These are phyloP conservation scores for Blastobotrys attinorum DNA, from an alignment of 805 yeast genomes.

Conservation along the genomic window DNA sequence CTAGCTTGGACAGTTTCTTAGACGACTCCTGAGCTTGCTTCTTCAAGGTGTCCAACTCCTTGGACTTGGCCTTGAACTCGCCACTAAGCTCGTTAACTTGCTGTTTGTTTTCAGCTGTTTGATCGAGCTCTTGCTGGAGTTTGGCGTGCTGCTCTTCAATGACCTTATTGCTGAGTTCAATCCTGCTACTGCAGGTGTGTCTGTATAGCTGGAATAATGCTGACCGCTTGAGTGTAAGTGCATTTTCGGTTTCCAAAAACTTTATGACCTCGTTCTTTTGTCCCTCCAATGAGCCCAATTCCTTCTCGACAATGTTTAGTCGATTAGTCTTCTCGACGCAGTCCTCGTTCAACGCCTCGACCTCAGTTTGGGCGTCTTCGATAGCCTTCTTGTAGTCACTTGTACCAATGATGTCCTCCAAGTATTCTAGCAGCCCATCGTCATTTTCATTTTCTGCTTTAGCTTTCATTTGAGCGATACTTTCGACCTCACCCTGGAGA, in stretches of 20 bases:
- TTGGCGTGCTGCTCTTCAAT: slow-evolving; percentile 36
- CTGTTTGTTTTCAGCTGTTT: slow-evolving; percentile 31
- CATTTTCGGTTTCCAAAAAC: slow-evolving; percentile 58
- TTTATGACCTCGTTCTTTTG: slow-evolving; percentile 63
- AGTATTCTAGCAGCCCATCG: slow-evolving; percentile 87
- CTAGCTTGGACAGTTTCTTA: slow-evolving; percentile 32
- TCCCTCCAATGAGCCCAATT: slow-evolving; percentile 52
- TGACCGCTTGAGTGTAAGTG: slow-evolving; percentile 44
- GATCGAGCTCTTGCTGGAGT: slow-evolving; percentile 36
- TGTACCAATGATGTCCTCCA: slow-evolving; percentile 97
- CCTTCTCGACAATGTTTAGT: slow-evolving; percentile 71
- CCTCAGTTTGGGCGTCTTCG: slow-evolving; percentile 49
- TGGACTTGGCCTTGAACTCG: slow-evolving; percentile 12
- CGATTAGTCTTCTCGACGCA: slow-evolving; percentile 77
- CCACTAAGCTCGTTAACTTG: slow-evolving; percentile 29
- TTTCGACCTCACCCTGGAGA: slow-evolving; percentile 96
- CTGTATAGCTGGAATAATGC: slow-evolving; percentile 47
- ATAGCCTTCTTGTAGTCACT: slow-evolving; percentile 71
- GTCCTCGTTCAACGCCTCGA: slow-evolving; percentile 70
- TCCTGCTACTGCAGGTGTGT: slow-evolving; percentile 32
- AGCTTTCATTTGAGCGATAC: slow-evolving; percentile 97
- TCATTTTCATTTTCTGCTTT: slow-evolving; percentile 89
- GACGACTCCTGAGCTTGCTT: slow-evolving; percentile 25
- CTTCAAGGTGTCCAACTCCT: slow-evolving; percentile 20
- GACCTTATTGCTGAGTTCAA: slow-evolving; percentile 34